Conservation (phyloP, 2,329 filamentous ascomycete genomes). For the Cordyceps farinosa region DNA sequence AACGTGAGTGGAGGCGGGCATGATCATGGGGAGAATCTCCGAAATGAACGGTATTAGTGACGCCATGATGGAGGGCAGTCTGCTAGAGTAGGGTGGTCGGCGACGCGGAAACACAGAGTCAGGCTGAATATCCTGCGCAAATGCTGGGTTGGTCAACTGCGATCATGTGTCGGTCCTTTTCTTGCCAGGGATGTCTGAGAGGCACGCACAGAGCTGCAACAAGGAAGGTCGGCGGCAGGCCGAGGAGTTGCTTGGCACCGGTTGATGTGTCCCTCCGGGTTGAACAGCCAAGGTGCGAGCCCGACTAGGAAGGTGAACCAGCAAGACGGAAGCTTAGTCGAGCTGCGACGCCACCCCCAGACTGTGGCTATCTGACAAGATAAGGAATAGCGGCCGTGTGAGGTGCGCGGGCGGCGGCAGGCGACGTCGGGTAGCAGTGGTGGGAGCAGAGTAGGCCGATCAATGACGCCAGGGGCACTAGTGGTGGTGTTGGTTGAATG, state of each 20-base stretch:
- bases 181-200: not conserved
- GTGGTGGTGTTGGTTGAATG: slow-evolving; percentile 10
- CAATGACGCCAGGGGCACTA: slow-evolving; percentile 14
- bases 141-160: not conserved
- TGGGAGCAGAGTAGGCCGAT: not conserved
- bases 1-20: slow-evolving; percentile 56
- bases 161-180: not conserved
- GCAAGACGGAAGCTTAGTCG: slow-evolving; percentile 9
- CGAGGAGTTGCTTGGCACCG: slow-evolving; percentile 1
- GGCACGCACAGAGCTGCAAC: not conserved
- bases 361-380: slow-evolving; percentile 10
- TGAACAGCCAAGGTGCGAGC: slow-evolving; percentile 11
- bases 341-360: slow-evolving; percentile 15
- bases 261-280: not conserved
- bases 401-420: not conserved
- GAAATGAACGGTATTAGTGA: slow-evolving; percentile 53
- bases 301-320: slow-evolving; percentile 15
- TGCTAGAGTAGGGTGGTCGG: not conserved
- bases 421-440: not conserved
- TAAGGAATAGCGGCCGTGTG: not conserved
- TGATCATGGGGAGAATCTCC: slow-evolving; percentile 57
- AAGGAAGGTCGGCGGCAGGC: not conserved
- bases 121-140: not conserved
- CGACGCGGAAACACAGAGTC: not conserved
- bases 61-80: slow-evolving; percentile 39